phyloP scores from a whole-genome alignment of 371 early-diverging fungal genomes.

The Saksenaea oblongispora region DNA sequence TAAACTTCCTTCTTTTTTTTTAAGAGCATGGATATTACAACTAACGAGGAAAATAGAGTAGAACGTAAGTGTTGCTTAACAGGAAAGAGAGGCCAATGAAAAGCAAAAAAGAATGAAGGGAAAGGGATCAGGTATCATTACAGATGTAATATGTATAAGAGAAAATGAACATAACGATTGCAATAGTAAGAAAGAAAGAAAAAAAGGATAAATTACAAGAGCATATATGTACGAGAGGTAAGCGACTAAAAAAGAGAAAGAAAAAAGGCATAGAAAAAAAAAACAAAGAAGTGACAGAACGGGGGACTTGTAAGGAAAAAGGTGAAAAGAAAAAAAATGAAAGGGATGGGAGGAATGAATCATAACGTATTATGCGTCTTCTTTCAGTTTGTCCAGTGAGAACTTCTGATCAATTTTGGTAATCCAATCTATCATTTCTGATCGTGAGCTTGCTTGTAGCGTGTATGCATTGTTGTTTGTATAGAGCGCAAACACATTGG shows the following conservation, averaged over 20 bases:
- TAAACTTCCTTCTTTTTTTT: not conserved
- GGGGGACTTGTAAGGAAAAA: not conserved
- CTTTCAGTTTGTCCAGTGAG: constrained; percentile 36
- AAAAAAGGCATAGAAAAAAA: constrained; percentile 8
- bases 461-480: constrained; percentile 78
- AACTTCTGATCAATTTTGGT: constrained; percentile 67
- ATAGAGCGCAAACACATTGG: constrained; percentile 78
- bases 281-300: constrained; percentile 7
- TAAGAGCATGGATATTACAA: constrained; percentile 1
- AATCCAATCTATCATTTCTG: constrained; percentile 81
- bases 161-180: not conserved
- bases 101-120: not conserved
- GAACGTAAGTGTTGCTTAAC: not conserved
- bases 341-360: not conserved
- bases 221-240: not conserved
- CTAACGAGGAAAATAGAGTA: not conserved
- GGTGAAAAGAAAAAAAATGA: constrained; percentile 12
- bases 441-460: constrained; percentile 67
- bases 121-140: constrained; percentile 3
- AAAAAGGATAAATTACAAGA: constrained; percentile 2
- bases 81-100: not conserved
- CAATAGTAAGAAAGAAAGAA: not conserved
- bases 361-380: constrained; percentile 3
- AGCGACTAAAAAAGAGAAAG: not conserved
- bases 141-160: not conserved